Base-by-base conservation (phyloP, 345 rosid species). In the Eucalyptus polybractea region DNA sequence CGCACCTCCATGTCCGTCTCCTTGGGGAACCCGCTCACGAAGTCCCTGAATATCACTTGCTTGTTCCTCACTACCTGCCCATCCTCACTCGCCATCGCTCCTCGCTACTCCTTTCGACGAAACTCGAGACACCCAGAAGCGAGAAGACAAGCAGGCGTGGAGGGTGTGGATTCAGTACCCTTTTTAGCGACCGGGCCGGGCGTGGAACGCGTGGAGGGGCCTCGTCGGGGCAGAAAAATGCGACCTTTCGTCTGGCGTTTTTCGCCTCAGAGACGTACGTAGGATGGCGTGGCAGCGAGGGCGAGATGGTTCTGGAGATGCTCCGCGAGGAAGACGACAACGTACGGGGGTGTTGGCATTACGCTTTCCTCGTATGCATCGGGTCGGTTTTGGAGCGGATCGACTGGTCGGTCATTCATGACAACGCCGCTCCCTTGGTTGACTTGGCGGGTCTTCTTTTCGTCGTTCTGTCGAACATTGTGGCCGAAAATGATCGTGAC, bases 1-100 rank as follows among this genome's bases (percentile, higher is more conserved):
- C 76, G 40, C 37, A 65, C 76, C 76, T 80, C 29, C 91, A 94
- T 69, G 91, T 93, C 93, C 13, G 95, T 87, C 85, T 93, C 95
- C 80, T 88, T 93, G 4, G 94, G 96, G 60, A 93, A 90, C n/a
- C 95, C 95, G 58, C 86, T 51, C 17, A 93, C 91, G 87, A 92
- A 92, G 86, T 92, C 86, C 90, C 76, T 92, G 76, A 94, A 49
- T 11, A 90, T 50, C 60, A 94, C 94, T 81, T 92, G 94, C 90
- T 92, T 95, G 94, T 95, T 94, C 88, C 88, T 92, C 62, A 56
- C 27, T 88, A 10, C 50, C 22, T 42, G 5, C 12, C 76, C 76
- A 65, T 8, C 17, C 21, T n/a, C 76, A n/a, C 76, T 15, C 40
- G 76, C 76, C 76, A 65, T 65, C 19, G 76, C 76, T 65, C 76